These are phyloP conservation scores for Camellia japonica DNA, from an alignment of 148 eudicot genomes.

Conservation along the genomic window DNA sequence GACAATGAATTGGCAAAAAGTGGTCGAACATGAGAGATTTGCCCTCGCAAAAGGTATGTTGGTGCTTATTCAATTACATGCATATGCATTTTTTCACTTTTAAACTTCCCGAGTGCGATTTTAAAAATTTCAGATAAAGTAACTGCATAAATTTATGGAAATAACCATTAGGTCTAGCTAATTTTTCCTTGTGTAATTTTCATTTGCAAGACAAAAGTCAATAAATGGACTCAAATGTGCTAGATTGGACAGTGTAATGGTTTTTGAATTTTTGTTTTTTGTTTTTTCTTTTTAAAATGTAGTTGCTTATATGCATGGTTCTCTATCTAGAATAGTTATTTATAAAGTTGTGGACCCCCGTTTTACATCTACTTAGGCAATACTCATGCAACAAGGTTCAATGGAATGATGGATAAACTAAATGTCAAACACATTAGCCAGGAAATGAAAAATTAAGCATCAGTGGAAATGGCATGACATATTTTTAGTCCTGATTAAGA, in stretches of 20 bases:
- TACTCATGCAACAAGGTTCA: no score
- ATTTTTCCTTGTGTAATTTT: neutral
- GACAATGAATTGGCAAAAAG: constrained; percentile 31
- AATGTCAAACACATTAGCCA: no score
- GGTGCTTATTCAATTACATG: neutral
- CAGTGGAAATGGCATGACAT: neutral
- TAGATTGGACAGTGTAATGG: neutral
- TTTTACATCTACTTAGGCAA: neutral
- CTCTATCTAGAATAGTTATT: constrained; percentile 4
- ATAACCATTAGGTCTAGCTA: neutral
- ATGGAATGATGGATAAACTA: no score
- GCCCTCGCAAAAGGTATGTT: constrained; percentile 31
- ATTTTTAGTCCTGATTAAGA: neutral
- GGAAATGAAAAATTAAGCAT: neutral
- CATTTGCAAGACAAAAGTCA: neutral
- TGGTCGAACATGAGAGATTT: constrained; percentile 15
- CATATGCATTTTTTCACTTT: neutral
- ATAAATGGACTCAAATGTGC: neutral
- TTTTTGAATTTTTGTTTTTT: neutral
- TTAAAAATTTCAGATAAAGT: neutral
- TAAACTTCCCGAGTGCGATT: neutral
- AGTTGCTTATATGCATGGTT: neutral
- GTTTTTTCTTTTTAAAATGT: no score
- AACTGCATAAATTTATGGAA: neutral
- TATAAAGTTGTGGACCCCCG: neutral